Conservation (phyloP, 495 filamentous ascomycete genomes). For the Saxophila tyrrhenica region DNA sequence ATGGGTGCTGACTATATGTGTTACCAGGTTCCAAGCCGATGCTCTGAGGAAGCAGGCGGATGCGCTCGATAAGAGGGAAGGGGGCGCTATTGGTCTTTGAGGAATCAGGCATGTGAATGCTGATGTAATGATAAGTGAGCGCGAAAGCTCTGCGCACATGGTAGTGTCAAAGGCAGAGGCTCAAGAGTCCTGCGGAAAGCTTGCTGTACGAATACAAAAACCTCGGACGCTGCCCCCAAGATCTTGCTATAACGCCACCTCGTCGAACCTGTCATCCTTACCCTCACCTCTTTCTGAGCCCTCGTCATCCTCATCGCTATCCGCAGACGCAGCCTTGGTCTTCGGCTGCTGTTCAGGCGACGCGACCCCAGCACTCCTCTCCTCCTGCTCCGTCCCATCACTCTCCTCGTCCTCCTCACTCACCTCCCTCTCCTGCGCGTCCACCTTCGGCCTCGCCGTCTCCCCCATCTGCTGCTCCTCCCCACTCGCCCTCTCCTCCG, state of each 20-base stretch:
- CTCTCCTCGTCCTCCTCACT: slow-evolving; percentile 22
- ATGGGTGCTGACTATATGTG: background rate
- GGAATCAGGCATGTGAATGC: no score
- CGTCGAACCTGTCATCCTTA: slow-evolving; percentile 16
- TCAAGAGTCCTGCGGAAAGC: no score
- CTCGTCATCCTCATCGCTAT: slow-evolving; percentile 26
- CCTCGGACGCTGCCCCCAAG: background rate
- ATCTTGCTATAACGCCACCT: slow-evolving; percentile 12
- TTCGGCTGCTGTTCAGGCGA: background rate
- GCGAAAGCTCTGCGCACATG: no score
- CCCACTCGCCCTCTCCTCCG: slow-evolving; percentile 10
- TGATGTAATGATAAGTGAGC: no score
- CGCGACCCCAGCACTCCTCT: background rate
- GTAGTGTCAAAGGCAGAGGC: no score
- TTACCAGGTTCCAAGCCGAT: slow-evolving; percentile 45
- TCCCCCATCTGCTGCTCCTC: slow-evolving; percentile 18
- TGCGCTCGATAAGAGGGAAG: slow-evolving; percentile 32
- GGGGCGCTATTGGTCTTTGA: no score
- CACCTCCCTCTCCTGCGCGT: slow-evolving; percentile 16
- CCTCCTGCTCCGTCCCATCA: slow-evolving; percentile 12
- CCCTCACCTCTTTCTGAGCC: slow-evolving; percentile 15
- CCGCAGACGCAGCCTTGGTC: slow-evolving; percentile 6
- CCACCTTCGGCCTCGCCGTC: slow-evolving; percentile 8
- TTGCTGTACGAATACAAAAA: no score
- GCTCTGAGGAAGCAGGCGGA: slow-evolving; percentile 47